Evolutionary conservation across 2,329 filamentous ascomycete genomes (phyloP).

Genomic region (Trichoderma sp.): DNA sequence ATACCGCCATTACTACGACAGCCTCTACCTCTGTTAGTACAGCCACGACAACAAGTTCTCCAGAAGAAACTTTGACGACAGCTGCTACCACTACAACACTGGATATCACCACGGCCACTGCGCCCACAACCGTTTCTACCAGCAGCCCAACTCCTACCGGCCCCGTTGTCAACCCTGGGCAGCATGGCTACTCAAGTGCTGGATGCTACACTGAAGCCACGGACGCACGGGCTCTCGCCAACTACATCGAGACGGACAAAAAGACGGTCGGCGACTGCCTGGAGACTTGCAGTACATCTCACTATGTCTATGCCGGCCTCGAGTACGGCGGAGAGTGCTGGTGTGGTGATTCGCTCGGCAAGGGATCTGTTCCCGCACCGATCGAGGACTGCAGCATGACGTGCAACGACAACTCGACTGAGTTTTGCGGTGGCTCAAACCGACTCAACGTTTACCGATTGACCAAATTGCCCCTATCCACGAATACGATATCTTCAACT

Average conservation of each 20-base stretch:
- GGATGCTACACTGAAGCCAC: conserved; percentile 45
- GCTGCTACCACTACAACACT: neutral
- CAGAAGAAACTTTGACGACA: neutral
- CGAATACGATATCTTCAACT: neutral
- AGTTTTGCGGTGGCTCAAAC: conserved; percentile 42
- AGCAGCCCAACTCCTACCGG: conserved; percentile 33
- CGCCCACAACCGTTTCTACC: conserved; percentile 32
- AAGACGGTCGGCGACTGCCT: conserved; percentile 42
- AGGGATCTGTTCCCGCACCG: conserved; percentile 38
- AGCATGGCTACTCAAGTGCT: conserved; percentile 37
- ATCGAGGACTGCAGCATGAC: conserved; percentile 41
- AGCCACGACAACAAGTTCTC: conserved; percentile 34
- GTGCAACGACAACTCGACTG: conserved; percentile 43
- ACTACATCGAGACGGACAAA: conserved; percentile 33
- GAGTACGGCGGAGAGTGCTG: conserved; percentile 49
- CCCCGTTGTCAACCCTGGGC: conserved; percentile 11
- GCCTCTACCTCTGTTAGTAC: conserved; percentile 31
- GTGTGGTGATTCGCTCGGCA: conserved; percentile 39
- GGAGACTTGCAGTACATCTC: conserved; percentile 37
- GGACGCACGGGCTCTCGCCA: conserved; percentile 39
- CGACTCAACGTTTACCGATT: conserved; percentile 43
- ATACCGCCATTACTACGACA: conserved; percentile 10
- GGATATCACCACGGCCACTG: conserved; percentile 37
- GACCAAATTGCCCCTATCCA: neutral
- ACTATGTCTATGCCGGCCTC: conserved; percentile 41